phyloP scores from a whole-genome alignment of 208 protist genomes.

The Perkinsela sp. region DNA sequence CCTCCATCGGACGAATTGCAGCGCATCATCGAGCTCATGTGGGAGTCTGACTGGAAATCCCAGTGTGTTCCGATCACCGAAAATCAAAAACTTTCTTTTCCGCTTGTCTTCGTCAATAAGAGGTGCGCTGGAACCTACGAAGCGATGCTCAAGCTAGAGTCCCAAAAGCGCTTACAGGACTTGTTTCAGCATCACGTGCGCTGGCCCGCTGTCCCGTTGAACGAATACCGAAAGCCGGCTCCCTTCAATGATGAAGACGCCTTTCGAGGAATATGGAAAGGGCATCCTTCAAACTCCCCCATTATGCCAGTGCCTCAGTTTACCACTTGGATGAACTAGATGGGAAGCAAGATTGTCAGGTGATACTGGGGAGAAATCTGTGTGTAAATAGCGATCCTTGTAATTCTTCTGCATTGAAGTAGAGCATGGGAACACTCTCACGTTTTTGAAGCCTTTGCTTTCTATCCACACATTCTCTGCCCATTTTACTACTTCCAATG shows the following conservation, averaged over 20 bases:
- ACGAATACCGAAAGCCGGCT: background rate
- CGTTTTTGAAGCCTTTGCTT: no score
- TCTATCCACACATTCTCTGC: no score
- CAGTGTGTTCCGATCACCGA: background rate
- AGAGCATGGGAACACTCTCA: no score
- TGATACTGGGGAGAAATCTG: no score
- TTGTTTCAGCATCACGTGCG: background rate
- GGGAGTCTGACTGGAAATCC: background rate
- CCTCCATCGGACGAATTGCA: background rate
- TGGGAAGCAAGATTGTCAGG: no score
- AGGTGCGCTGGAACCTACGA: background rate
- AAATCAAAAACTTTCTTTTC: background rate
- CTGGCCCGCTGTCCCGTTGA: background rate
- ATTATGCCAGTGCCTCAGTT: background rate
- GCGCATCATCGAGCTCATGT: background rate
- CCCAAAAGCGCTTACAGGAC: background rate
- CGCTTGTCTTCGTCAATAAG: background rate
- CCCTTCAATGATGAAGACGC: background rate
- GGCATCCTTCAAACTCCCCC: background rate
- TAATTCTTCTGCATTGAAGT: no score
- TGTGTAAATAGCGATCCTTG: no score
- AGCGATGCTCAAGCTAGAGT: background rate
- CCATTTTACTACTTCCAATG: no score
- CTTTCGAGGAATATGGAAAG: background rate
- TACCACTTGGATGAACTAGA: no score